These are phyloP conservation scores for Lagenaria siceraria DNA, from an alignment of 306 rosid species.

Conservation along the genomic window DNA sequence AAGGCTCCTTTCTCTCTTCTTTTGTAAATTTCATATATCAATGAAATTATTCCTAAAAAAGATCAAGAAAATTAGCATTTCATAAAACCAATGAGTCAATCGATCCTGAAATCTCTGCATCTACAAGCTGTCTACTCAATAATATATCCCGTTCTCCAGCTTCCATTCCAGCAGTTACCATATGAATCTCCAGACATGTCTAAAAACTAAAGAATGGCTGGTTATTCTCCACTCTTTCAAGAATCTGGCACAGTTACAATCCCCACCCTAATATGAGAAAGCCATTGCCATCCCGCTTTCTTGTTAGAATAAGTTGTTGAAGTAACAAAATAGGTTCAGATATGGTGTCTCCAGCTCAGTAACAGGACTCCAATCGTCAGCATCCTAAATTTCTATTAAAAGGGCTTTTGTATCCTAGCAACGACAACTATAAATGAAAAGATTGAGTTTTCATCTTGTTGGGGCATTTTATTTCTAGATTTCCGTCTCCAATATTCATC, in stretches of 20 bases:
- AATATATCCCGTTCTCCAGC: background rate
- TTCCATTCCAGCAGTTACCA: background rate
- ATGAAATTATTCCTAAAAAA: background rate
- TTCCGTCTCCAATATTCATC: background rate
- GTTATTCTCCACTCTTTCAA: background rate
- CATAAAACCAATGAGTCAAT: background rate
- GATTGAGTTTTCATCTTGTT: background rate
- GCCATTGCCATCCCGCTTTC: background rate
- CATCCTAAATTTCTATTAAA: background rate
- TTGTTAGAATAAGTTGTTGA: background rate
- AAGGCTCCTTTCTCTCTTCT: background rate
- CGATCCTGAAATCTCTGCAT: background rate
- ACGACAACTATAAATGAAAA: background rate
- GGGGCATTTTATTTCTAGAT: background rate
- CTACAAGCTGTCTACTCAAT: background rate
- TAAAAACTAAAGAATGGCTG: background rate
- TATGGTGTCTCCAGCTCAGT: background rate
- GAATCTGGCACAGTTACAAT: background rate
- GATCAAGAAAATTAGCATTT: background rate
- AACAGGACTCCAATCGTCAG: background rate
- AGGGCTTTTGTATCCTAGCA: background rate
- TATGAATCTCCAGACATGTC: background rate
- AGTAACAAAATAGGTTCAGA: background rate
- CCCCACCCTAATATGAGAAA: background rate
- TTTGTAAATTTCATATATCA: background rate